These are phyloP conservation scores for Elsinoe necatrix DNA, from an alignment of 2,329 filamentous ascomycete species.

Conservation along the genomic window DNA sequence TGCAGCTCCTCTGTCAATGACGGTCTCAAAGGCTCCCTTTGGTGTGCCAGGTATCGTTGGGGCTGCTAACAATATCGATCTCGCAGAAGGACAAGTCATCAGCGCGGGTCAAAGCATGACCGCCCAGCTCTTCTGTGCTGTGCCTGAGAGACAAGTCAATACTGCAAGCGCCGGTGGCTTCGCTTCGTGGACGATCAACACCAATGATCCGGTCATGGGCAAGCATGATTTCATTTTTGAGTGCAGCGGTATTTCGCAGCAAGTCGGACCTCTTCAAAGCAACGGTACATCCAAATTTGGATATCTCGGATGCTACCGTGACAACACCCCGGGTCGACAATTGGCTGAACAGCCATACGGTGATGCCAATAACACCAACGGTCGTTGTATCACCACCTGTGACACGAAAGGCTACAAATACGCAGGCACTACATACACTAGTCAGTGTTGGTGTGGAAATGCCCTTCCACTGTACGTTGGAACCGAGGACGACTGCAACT, in stretches of 20 bases:
- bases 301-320: conserved; percentile 49
- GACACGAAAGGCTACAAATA: conserved; percentile 30
- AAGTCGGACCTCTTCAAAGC: conserved; percentile 41
- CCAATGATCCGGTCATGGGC: conserved; percentile 44
- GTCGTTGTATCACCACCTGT: conserved; percentile 41
- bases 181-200: conserved; percentile 50
- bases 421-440: conserved; percentile 42
- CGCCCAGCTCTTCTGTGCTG: conserved; percentile 47
- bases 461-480: conserved; percentile 39
- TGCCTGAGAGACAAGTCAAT: conserved; percentile 49
- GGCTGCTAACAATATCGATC: conserved; percentile 48
- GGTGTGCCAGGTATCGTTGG: conserved; percentile 47
- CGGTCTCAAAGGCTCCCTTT: conserved; percentile 54
- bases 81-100: conserved; percentile 49
- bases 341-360: conserved; percentile 38
- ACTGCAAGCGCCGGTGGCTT: conserved; percentile 41
- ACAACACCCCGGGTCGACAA: conserved; percentile 49
- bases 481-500: conserved; percentile 41
- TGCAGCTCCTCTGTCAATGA: conserved; percentile 46
- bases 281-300: conserved; percentile 43
- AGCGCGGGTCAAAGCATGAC: conserved; percentile 43
- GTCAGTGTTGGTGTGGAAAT: conserved; percentile 38
- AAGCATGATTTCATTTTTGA: conserved; percentile 47
- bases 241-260: conserved; percentile 46
- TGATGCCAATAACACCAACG: conserved; percentile 36